Percentiles rank a stretch among this genome's conserved stretches.
Evolutionary conservation across 306 rosid species (phyloP).

Genomic region (Cyamopsis tetragonoloba): DNA sequence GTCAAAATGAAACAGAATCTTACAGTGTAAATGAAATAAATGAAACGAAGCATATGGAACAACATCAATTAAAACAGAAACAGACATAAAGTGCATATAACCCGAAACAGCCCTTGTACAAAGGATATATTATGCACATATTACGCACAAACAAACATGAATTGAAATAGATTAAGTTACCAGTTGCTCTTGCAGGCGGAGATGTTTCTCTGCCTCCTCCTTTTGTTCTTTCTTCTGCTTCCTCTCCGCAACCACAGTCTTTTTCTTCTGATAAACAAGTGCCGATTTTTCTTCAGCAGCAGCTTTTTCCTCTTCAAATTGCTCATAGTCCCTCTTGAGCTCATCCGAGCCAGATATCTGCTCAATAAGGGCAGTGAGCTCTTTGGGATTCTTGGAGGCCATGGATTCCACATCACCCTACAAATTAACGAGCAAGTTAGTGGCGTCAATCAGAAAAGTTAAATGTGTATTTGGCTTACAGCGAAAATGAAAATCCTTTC

Average conservation of each 20-base stretch:
- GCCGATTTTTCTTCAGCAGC: constrained; percentile 92
- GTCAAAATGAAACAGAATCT: background rate
- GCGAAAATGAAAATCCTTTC: too few species aligned
- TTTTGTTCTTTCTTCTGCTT: constrained; percentile 97
- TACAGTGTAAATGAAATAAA: background rate
- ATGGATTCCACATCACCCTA: constrained; percentile 99
- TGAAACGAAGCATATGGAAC: background rate
- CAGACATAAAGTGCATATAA: background rate
- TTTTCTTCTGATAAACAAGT: constrained; percentile 78
- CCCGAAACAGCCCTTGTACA: background rate
- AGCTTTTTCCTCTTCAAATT: constrained; percentile 78
- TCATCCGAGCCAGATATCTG: constrained; percentile 98
- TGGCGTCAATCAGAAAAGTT: background rate
- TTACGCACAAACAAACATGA: constrained; percentile 21
- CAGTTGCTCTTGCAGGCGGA: constrained; percentile 70
- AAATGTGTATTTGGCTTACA: too few species aligned
- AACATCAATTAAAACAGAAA: too few species aligned
- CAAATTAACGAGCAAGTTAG: constrained; percentile 7
- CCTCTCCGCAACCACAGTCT: constrained; percentile 83
- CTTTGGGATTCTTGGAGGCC: constrained; percentile 95
- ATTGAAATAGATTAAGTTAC: constrained; percentile 37
- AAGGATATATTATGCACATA: background rate
- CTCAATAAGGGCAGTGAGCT: constrained; percentile 84
- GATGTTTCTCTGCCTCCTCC: constrained; percentile 93
- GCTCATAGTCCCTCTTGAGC: constrained; percentile 78